Percentiles rank a stretch among this genome's conserved stretches.
Conservation (phyloP, 2,329 filamentous ascomycete species). For the Paracoccidioides brasiliensis region DNA sequence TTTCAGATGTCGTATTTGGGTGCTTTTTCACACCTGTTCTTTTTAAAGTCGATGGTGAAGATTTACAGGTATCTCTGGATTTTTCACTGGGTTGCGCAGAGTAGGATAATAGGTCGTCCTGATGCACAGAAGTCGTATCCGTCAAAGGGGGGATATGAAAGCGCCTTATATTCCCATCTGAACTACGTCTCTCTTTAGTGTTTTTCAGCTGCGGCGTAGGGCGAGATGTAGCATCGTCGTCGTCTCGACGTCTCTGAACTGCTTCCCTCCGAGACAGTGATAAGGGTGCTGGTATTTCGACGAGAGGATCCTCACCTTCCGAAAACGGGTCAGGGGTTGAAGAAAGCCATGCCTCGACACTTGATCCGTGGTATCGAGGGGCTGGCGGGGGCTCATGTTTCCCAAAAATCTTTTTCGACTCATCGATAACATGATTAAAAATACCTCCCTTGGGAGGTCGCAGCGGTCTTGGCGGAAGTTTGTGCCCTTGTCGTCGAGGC, state of each 20-base stretch:
- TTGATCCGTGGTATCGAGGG: conserved; percentile 32
- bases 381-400: conserved; percentile 29
- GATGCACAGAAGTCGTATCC: neutral
- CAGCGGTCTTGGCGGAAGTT: conserved; percentile 12
- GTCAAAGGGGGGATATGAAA: neutral
- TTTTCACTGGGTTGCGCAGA: neutral
- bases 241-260: neutral
- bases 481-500: conserved; percentile 19
- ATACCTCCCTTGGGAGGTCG: conserved; percentile 30
- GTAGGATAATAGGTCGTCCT: neutral
- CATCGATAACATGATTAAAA: conserved; percentile 32
- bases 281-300: conserved; percentile 29
- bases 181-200: neutral
- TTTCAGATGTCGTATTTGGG: conserved; percentile 9
- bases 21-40: conserved; percentile 14
- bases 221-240: neutral
- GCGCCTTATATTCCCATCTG: neutral
- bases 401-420: conserved; percentile 34
- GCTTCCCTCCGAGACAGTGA: conserved; percentile 22
- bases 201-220: neutral
- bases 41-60: conserved; percentile 15
- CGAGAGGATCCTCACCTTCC: conserved; percentile 24
- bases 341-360: conserved; percentile 51
- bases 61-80: conserved; percentile 7
- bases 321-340: conserved; percentile 43